These are phyloP conservation scores for Excoecaria agallocha DNA, from an alignment of 345 rosid genomes.

Conservation along the genomic window DNA sequence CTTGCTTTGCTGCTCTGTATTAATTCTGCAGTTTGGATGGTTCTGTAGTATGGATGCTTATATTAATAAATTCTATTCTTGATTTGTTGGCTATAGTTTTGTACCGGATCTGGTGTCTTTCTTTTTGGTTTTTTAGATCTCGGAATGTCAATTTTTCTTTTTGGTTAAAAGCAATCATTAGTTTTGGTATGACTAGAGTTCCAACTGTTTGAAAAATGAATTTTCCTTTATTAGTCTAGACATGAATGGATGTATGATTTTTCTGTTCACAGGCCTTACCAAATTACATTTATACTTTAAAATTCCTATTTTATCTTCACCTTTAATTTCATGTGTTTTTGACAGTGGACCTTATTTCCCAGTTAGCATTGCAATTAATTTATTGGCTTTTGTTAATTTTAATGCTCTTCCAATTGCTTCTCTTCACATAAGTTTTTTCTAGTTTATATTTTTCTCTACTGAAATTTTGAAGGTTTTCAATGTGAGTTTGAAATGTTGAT, in stretches of 20 bases:
- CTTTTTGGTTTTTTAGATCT: no score
- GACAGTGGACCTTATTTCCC: neutral
- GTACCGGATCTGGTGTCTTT: no score
- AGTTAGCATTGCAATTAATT: neutral
- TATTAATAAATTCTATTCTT: no score
- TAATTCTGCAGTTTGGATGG: no score
- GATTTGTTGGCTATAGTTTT: no score
- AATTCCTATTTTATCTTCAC: neutral
- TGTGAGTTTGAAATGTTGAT: neutral
- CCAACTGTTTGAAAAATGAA: neutral
- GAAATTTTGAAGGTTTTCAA: neutral
- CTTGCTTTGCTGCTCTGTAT: no score
- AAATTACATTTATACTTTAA: neutral
- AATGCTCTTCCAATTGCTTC: neutral
- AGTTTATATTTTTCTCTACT: neutral
- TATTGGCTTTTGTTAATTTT: neutral
- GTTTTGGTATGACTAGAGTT: no score
- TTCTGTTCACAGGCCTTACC: neutral
- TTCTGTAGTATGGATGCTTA: no score
- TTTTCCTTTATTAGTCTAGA: neutral
- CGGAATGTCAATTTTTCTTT: no score
- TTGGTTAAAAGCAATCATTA: no score
- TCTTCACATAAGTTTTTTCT: neutral
- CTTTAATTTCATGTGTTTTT: neutral
- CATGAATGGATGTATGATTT: neutral